Percentiles rank a stretch among this genome's conserved stretches.
Evolutionary conservation across 305 asterid species (phyloP).

Genomic region (Ilex paraguariensis): DNA sequence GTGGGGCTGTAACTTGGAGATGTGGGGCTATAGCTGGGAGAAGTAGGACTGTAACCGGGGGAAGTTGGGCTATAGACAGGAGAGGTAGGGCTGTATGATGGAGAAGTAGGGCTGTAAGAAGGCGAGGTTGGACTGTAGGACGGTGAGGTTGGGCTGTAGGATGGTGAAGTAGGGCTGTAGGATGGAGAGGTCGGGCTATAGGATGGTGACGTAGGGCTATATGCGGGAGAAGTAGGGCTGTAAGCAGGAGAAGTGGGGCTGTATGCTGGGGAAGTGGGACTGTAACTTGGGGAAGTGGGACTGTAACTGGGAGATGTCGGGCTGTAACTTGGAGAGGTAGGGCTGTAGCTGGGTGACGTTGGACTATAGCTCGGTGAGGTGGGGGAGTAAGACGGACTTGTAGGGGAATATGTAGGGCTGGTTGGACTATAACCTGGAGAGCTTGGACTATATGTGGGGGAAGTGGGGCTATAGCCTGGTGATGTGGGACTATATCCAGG

Average conservation of each 20-base stretch:
- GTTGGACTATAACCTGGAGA: slow-evolving; percentile 81
- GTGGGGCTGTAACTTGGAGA: slow-evolving; percentile 76
- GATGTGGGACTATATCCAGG: slow-evolving; percentile 46
- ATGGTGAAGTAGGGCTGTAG: slow-evolving; percentile 78
- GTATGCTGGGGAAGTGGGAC: slow-evolving; percentile 79
- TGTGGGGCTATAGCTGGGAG: slow-evolving; percentile 78
- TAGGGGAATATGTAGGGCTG: slow-evolving; percentile 76
- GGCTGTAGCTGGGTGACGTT: slow-evolving; percentile 67
- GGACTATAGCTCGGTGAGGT: slow-evolving; percentile 79
- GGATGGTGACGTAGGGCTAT: slow-evolving; percentile 69
- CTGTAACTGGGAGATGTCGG: slow-evolving; percentile 69
- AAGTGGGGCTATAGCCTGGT: slow-evolving; percentile 55
- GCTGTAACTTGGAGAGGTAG: slow-evolving; percentile 73
- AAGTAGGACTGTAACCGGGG: slow-evolving; percentile 86
- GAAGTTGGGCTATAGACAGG: slow-evolving; percentile 83
- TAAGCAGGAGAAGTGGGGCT: slow-evolving; percentile 84
- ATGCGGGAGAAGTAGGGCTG: slow-evolving; percentile 77
- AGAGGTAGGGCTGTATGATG: slow-evolving; percentile 72
- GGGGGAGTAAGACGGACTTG: slow-evolving; percentile 78
- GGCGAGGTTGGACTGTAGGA: slow-evolving; percentile 80
- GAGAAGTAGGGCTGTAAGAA: slow-evolving; percentile 72
- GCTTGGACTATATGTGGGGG: slow-evolving; percentile 87
- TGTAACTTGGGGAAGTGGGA: slow-evolving; percentile 63
- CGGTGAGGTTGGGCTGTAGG: slow-evolving; percentile 82
- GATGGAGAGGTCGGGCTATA: slow-evolving; percentile 81